Evolutionary conservation across 2,329 filamentous ascomycete genomes (phyloP).

Genomic region (Thermomyces lanuginosus): DNA sequence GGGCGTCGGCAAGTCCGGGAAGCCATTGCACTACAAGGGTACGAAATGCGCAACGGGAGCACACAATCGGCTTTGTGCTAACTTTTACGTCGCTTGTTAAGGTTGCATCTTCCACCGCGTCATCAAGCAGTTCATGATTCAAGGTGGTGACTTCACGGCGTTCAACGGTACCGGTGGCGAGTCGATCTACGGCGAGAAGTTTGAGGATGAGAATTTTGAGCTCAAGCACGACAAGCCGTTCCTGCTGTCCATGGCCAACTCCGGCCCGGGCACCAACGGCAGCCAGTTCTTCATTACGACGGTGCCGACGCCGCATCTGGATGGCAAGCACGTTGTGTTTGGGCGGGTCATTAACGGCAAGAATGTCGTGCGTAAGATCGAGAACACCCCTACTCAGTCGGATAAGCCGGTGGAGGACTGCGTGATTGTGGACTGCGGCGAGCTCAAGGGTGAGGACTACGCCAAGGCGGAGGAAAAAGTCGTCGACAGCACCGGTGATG

Average conservation of each 20-base stretch:
- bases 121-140: slow-evolving; percentile 98
- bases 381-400: slow-evolving; percentile 59
- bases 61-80: no score
- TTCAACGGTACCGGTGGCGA: slow-evolving; percentile 92
- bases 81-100: no score
- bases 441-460: slow-evolving; percentile 58
- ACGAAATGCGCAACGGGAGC: slow-evolving; percentile 9
- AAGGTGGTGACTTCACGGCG: slow-evolving; percentile 91
- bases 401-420: slow-evolving; percentile 67
- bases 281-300: slow-evolving; percentile 98
- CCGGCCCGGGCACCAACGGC: slow-evolving; percentile 86
- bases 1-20: slow-evolving; percentile 62
- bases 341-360: slow-evolving; percentile 89
- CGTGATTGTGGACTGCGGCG: slow-evolving; percentile 67
- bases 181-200: slow-evolving; percentile 94
- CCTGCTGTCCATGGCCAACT: slow-evolving; percentile 94
- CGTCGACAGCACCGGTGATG: slow-evolving; percentile 69
- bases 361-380: slow-evolving; percentile 74
- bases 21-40: slow-evolving; percentile 79
- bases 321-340: slow-evolving; percentile 95
- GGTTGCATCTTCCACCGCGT: slow-evolving; percentile 85
- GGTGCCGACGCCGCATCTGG: slow-evolving; percentile 81
- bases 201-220: slow-evolving; percentile 90
- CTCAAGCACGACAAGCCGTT: slow-evolving; percentile 86
- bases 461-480: slow-evolving; percentile 49